These are phyloP conservation scores for Trametes versicolor DNA, from an alignment of 1,284 basidiomycete genomes.

Conservation along the genomic window DNA sequence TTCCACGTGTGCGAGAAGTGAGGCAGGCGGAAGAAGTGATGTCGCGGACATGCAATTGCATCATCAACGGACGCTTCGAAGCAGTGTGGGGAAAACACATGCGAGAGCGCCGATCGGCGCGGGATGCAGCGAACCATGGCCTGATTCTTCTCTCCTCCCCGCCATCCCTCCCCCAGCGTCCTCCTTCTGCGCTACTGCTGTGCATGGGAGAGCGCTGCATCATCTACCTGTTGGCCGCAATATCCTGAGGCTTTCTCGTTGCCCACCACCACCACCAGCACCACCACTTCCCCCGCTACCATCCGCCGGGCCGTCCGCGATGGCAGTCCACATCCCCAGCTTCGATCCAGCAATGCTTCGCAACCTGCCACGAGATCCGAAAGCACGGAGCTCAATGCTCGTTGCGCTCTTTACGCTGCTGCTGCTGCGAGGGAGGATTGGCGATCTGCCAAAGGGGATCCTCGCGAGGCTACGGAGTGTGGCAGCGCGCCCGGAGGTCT, in stretches of 20 bases:
- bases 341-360: constrained; percentile 20
- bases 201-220: constrained; percentile 5
- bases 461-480: constrained; percentile 47
- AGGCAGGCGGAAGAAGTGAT: background rate
- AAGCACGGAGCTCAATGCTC: constrained; percentile 28
- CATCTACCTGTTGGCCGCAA: background rate
- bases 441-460: constrained; percentile 20
- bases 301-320: constrained; percentile 2
- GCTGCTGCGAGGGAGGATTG: constrained; percentile 56
- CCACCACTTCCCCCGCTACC: background rate
- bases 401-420: constrained; percentile 41
- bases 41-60: background rate
- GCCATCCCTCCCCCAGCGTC: constrained; percentile 6
- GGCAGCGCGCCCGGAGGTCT: constrained; percentile 41
- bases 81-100: constrained; percentile 34
- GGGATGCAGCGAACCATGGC: constrained; percentile 24
- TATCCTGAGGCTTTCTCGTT: constrained; percentile 1
- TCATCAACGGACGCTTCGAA: background rate
- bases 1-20: background rate
- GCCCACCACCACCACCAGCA: constrained; percentile 3
- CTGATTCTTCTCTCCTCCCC: background rate
- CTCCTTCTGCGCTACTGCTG: background rate
- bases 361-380: constrained; percentile 21
- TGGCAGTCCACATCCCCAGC: constrained; percentile 25
- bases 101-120: constrained; percentile 15